These are phyloP conservation scores for Polygonum maritimum DNA, from an alignment of 148 eudicot species.

Conservation along the genomic window DNA sequence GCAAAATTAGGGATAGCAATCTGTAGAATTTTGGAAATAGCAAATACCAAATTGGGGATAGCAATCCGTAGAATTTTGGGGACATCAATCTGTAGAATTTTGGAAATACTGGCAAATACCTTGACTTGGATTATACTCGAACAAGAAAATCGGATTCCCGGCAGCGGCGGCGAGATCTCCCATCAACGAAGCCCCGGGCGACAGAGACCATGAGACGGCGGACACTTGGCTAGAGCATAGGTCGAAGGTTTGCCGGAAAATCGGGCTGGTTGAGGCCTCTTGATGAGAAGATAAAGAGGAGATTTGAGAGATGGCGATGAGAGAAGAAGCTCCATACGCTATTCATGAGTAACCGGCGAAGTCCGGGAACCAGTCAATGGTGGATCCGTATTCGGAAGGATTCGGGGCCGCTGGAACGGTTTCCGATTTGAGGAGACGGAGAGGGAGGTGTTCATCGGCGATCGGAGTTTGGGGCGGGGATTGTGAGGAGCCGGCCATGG, in stretches of 20 bases:
- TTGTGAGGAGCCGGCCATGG: conserved; percentile 14
- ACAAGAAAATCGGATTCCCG: conserved; percentile 41
- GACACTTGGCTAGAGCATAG: conserved; percentile 36
- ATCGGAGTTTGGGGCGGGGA: conserved; percentile 5
- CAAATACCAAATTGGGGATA: too few relatives aligned
- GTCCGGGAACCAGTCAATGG: conserved; percentile 61
- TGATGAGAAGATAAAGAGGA: conserved; percentile 35
- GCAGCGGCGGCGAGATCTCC: conserved; percentile 68
- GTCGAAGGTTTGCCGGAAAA: conserved; percentile 59
- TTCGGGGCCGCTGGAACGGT: conserved; percentile 67
- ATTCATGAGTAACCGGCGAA: conserved; percentile 85
- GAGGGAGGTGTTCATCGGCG: conserved; percentile 31
- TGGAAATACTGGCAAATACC: conserved; percentile 24
- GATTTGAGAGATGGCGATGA: conserved; percentile 75
- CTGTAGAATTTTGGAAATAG: too few relatives aligned
- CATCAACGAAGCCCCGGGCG: conserved; percentile 37
- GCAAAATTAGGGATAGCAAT: too few relatives aligned
- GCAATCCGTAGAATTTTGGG: too few relatives aligned
- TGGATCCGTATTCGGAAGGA: conserved; percentile 24
- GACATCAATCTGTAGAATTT: neutral
- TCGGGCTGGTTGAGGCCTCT: conserved; percentile 34
- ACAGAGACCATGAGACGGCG: conserved; percentile 67
- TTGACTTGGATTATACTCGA: conserved; percentile 31
- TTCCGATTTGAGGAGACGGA: conserved; percentile 51
- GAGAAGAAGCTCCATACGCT: conserved; percentile 83